These are phyloP conservation scores for Populus euphratica DNA, from an alignment of 345 rosid species.

Conservation along the genomic window DNA sequence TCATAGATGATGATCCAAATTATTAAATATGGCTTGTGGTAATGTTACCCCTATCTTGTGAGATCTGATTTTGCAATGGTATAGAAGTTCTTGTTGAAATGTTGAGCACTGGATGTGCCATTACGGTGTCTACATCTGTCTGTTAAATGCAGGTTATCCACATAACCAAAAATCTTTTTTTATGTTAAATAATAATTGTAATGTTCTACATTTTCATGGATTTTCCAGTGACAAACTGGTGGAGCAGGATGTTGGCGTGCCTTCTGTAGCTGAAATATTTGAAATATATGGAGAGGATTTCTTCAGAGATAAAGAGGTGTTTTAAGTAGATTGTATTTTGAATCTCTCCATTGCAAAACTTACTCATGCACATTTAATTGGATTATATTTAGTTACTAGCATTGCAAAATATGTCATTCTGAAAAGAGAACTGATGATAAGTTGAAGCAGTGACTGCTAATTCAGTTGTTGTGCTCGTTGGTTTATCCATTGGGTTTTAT, in stretches of 20 bases:
- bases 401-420: not conserved
- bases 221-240: constrained; percentile 61
- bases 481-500: not conserved
- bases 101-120: constrained; percentile 7
- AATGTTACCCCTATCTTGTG: not conserved
- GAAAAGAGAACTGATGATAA: not conserved
- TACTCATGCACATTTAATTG: not conserved
- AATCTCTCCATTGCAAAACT: not conserved
- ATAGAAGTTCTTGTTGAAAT: not conserved
- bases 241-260: constrained; percentile 60
- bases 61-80: not conserved
- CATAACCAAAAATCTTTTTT: not conserved
- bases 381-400: not conserved
- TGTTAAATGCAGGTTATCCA: constrained; percentile 6
- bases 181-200: constrained; percentile 4
- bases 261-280: constrained; percentile 80
- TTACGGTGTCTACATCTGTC: not conserved
- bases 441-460: not conserved
- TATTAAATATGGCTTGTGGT: not conserved
- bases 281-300: constrained; percentile 69
- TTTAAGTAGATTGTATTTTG: constrained; percentile 3
- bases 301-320: constrained; percentile 91
- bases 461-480: not conserved
- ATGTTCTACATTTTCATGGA: constrained; percentile 11
- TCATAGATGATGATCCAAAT: not conserved